phyloP scores from a whole-genome alignment of 2,329 filamentous ascomycete genomes.

The Calonectria hawksworthii region DNA sequence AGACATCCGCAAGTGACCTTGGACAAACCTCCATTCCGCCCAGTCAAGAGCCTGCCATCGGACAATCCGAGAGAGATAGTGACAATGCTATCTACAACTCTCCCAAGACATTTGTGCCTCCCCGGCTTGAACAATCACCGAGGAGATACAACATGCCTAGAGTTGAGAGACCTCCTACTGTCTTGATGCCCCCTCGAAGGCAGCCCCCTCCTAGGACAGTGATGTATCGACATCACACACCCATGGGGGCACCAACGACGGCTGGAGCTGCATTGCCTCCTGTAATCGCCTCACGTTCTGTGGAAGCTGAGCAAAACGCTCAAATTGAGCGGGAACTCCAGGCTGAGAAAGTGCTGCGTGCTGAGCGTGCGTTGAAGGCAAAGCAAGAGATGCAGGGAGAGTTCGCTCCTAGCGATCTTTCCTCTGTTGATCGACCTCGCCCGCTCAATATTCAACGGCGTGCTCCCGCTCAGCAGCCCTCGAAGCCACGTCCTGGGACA shows the following conservation, averaged over 20 bases:
- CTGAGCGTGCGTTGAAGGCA: background rate
- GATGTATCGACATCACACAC: background rate
- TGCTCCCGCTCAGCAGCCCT: constrained; percentile 33
- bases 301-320: background rate
- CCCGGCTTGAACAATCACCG: background rate
- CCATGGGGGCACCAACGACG: background rate
- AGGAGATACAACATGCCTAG: constrained; percentile 10
- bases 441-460: constrained; percentile 43
- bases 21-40: background rate
- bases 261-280: background rate
- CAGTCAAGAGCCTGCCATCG: background rate
- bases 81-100: background rate
- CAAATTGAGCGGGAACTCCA: background rate
- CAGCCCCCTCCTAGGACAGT: constrained; percentile 28
- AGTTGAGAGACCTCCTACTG: constrained; percentile 4
- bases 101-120: background rate
- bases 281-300: background rate
- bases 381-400: constrained; percentile 28
- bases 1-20: background rate
- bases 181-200: constrained; percentile 10
- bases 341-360: background rate
- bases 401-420: constrained; percentile 17
- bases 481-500: constrained; percentile 40
- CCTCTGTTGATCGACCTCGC: constrained; percentile 39
- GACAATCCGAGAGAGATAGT: background rate